Percentiles rank a stretch among this genome's conserved stretches.
phyloP scores from a whole-genome alignment of 2,329 filamentous ascomycete genomes.

The Plenodomus biglobosus region DNA sequence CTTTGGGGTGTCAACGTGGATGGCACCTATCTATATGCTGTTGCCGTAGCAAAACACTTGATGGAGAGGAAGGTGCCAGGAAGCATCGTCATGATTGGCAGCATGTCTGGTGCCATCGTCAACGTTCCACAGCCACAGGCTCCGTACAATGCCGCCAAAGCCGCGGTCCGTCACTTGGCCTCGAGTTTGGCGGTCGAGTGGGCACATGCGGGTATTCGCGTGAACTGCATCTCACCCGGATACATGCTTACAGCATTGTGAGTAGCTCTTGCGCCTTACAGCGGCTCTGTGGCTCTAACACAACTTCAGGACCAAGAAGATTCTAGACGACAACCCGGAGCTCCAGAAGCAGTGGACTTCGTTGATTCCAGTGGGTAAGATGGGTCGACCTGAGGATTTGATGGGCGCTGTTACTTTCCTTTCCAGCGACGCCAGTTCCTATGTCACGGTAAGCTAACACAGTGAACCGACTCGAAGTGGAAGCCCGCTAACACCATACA shows the following conservation, averaged over 20 bases:
- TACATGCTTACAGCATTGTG: conserved; percentile 96
- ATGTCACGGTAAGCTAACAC: conserved; percentile 37
- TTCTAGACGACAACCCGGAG: conserved; percentile 88
- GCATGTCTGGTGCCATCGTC: conserved; percentile 91
- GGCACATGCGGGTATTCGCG: conserved; percentile 82
- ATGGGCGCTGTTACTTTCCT: conserved; percentile 92
- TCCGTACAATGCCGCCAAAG: conserved; percentile 92
- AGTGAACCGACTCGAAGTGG: not conserved
- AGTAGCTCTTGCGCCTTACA: conserved; percentile 43
- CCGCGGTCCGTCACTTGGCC: conserved; percentile 85
- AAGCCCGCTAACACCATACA: conserved; percentile 30
- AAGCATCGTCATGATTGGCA: conserved; percentile 92
- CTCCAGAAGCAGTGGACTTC: conserved; percentile 89
- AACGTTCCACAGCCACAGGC: conserved; percentile 94
- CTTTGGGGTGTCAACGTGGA: conserved; percentile 94
- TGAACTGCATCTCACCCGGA: conserved; percentile 93
- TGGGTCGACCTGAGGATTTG: conserved; percentile 87
- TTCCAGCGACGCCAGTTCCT: conserved; percentile 67
- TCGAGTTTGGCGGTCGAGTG: conserved; percentile 90
- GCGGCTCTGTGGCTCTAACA: conserved; percentile 12
- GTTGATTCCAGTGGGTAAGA: conserved; percentile 88
- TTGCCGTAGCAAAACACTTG: conserved; percentile 80
- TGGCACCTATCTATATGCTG: conserved; percentile 87
- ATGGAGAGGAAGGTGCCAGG: conserved; percentile 78
- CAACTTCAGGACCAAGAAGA: conserved; percentile 77